A percentile compares a stretch with the other conserved stretches of the same genome.
Conservation (phyloP, 1,284 basidiomycete species). For the Agroathelia rolfsii region DNA sequence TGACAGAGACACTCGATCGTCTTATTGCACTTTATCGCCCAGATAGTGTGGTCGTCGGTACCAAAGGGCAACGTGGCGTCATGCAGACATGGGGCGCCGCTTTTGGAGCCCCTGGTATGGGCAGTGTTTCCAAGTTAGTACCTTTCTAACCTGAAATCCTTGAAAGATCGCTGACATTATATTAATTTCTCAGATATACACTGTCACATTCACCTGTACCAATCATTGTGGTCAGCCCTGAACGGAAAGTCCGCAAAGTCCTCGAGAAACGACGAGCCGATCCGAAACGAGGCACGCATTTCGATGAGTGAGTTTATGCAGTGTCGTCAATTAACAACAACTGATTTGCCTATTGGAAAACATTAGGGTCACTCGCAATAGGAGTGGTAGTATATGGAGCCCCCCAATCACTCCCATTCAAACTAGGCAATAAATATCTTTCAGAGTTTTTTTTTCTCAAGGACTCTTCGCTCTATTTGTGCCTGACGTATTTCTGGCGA, state of each 20-base stretch:
- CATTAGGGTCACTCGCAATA: too few species aligned
- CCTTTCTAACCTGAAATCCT: not conserved
- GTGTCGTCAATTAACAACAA: too few species aligned
- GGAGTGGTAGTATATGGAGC: too few species aligned
- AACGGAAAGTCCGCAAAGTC: constrained; percentile 78
- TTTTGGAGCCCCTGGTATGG: constrained; percentile 48
- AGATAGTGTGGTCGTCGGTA: constrained; percentile 91
- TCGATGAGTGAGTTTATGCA: constrained; percentile 45
- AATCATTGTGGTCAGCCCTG: constrained; percentile 85
- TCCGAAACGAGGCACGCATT: constrained; percentile 78
- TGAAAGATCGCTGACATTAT: constrained; percentile 10
- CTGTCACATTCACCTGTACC: constrained; percentile 86
- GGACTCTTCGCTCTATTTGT: too few species aligned
- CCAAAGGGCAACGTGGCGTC: constrained; percentile 61
- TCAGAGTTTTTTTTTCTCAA: too few species aligned
- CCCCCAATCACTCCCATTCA: too few species aligned
- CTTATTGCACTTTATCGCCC: constrained; percentile 94
- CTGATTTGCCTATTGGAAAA: too few species aligned
- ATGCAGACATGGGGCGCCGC: constrained; percentile 48
- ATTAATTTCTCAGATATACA: constrained; percentile 51
- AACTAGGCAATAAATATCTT: too few species aligned
- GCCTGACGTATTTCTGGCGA: too few species aligned
- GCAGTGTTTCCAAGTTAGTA: constrained; percentile 53
- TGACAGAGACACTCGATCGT: constrained; percentile 83
- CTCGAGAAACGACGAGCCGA: constrained; percentile 75